Percentiles rank a stretch among this genome's conserved stretches.
phyloP scores from a whole-genome alignment of 2,329 filamentous ascomycete species.

The Fusarium miscanthi region DNA sequence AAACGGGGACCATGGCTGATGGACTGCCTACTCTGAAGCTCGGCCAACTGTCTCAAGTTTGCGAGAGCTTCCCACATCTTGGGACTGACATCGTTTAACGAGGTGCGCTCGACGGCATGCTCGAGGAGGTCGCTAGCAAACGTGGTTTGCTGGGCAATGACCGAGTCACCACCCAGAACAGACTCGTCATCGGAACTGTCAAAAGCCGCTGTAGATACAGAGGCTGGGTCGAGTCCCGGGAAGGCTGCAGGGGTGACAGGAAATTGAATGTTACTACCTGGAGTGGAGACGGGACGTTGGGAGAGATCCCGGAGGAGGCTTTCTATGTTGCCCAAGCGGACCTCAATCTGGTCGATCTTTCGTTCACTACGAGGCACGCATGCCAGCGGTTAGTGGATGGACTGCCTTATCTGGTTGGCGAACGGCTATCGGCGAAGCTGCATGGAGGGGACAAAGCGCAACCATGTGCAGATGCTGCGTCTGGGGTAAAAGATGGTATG shows the following conservation, averaged over 20 bases:
- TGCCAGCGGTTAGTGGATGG: conserved; percentile 10
- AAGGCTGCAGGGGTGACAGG: conserved; percentile 41
- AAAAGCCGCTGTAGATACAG: conserved; percentile 49
- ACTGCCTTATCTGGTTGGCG: not conserved
- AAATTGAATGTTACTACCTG: conserved; percentile 38
- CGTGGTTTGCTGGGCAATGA: conserved; percentile 61
- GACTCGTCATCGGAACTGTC: conserved; percentile 56
- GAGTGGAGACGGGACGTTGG: conserved; percentile 40
- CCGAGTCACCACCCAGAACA: conserved; percentile 60
- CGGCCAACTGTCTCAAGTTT: conserved; percentile 63
- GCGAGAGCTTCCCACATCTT: conserved; percentile 65
- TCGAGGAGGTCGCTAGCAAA: conserved; percentile 67
- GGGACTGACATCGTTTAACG: conserved; percentile 58
- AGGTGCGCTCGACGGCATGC: conserved; percentile 61
- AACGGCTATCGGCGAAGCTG: not conserved
- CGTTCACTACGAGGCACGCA: conserved; percentile 55
- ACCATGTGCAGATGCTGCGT: conserved; percentile 2
- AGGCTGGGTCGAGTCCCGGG: conserved; percentile 33
- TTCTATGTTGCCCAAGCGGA: conserved; percentile 59
- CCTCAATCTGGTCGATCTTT: conserved; percentile 63
- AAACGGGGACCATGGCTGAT: conserved; percentile 58
- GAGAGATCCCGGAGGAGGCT: conserved; percentile 54
- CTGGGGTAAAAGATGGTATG: not conserved
- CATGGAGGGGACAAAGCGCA: not conserved
- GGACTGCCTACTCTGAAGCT: conserved; percentile 59